These are phyloP conservation scores for Globisporangium viniferum DNA, from an alignment of 352 stramenopile genomes.

Conservation along the genomic window DNA sequence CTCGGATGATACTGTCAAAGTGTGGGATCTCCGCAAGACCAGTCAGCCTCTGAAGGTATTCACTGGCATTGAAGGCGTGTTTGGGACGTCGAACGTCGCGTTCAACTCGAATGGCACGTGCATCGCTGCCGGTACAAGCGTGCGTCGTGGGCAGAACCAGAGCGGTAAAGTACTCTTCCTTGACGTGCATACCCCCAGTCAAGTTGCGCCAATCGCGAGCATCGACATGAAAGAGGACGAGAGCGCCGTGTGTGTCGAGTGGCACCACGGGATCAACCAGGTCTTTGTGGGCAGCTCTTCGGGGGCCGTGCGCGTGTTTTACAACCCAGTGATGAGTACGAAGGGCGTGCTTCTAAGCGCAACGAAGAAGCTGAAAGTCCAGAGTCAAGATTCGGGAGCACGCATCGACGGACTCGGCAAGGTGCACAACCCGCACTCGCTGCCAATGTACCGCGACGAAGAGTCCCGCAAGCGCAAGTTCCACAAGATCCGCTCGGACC, in stretches of 20 bases:
- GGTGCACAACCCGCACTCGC: slow-evolving; percentile 71
- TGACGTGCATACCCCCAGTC: slow-evolving; percentile 61
- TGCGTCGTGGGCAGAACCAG: slow-evolving; percentile 59
- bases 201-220: slow-evolving; percentile 46
- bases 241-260: slow-evolving; percentile 81
- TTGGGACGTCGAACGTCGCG: slow-evolving; percentile 74
- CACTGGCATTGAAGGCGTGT: slow-evolving; percentile 55
- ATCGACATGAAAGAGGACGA: slow-evolving; percentile 79
- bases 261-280: slow-evolving; percentile 83
- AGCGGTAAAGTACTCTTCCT: slow-evolving; percentile 65
- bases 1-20: slow-evolving; percentile 74
- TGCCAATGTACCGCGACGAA: slow-evolving; percentile 84
- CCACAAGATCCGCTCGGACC: slow-evolving; percentile 59
- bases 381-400: slow-evolving; percentile 48
- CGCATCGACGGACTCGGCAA: slow-evolving; percentile 68
- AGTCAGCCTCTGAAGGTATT: slow-evolving; percentile 64
- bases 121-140: slow-evolving; percentile 62
- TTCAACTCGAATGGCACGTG: slow-evolving; percentile 77
- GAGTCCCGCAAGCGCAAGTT: slow-evolving; percentile 68
- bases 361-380: slow-evolving; percentile 74
- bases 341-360: slow-evolving; percentile 81
- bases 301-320: slow-evolving; percentile 62
- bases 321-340: slow-evolving; percentile 63
- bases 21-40: slow-evolving; percentile 77
- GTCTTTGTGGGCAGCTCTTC: slow-evolving; percentile 73